phyloP scores from a whole-genome alignment of 805 yeast genomes.

The Deakozyma indianensis region DNA sequence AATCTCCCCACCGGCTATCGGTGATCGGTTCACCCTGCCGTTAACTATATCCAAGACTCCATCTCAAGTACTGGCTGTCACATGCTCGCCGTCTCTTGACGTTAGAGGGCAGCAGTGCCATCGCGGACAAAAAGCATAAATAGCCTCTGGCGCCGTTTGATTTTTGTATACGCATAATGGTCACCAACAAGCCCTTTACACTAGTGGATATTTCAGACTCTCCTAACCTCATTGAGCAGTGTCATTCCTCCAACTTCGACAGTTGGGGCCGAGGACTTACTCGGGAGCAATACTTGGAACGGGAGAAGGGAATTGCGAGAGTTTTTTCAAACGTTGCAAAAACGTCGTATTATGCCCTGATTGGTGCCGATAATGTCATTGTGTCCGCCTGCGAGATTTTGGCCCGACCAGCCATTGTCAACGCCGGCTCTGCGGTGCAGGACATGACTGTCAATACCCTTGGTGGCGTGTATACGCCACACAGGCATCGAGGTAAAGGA shows the following conservation, averaged over 20 bases:
- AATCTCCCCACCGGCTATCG: too few relatives aligned
- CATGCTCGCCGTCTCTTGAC: neutral
- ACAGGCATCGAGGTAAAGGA: slow-evolving; percentile 31
- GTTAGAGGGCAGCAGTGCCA: neutral
- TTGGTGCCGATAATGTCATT: neutral
- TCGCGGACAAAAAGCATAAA: neutral
- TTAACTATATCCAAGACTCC: too few relatives aligned
- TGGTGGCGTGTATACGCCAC: slow-evolving; percentile 42
- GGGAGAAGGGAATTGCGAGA: neutral
- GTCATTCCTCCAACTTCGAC: neutral
- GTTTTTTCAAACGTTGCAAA: neutral
- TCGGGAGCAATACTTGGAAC: neutral
- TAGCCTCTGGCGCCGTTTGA: neutral
- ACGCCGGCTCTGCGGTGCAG: neutral
- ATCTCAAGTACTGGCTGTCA: too few relatives aligned
- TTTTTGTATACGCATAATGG: neutral
- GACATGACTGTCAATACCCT: slow-evolving; percentile 11
- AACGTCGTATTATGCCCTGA: neutral
- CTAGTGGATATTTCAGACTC: neutral
- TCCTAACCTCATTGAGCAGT: neutral
- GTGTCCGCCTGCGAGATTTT: neutral
- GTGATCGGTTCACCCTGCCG: too few relatives aligned
- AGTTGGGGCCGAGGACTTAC: neutral
- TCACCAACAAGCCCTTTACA: neutral
- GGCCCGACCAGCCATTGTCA: neutral